Percentiles rank a stretch among this genome's conserved stretches.
phyloP scores from a whole-genome alignment of 345 rosid genomes.

The Eucalyptus camaldulensis region DNA sequence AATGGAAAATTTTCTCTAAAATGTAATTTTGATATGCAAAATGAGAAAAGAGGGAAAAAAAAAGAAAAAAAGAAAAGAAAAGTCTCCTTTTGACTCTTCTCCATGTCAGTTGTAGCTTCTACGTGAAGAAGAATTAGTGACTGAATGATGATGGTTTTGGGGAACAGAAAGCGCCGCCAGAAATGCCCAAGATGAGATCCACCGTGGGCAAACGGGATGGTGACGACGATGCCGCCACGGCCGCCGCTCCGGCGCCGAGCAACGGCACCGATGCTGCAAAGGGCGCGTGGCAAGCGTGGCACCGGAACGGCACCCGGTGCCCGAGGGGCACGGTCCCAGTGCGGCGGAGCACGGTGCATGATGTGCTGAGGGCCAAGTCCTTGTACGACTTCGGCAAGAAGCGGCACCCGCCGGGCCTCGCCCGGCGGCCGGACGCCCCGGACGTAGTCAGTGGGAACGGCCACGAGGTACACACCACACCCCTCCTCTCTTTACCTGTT shows the following conservation, averaged over 20 bases:
- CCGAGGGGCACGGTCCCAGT: slow-evolving; percentile 87
- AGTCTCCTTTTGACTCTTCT: not conserved
- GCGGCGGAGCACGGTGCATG: slow-evolving; percentile 64
- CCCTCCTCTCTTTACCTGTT: not conserved
- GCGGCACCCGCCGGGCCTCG: slow-evolving; percentile 8
- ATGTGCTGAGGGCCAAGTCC: slow-evolving; percentile 88
- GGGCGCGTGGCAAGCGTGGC: slow-evolving; percentile 85
- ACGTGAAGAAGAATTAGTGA: not conserved
- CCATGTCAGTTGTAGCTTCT: not conserved
- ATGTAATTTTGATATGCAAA: not conserved
- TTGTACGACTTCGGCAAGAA: slow-evolving; percentile 83
- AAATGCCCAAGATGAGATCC: not conserved
- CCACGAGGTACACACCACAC: slow-evolving; percentile 49
- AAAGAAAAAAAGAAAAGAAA: rapidly evolving
- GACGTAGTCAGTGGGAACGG: slow-evolving; percentile 71
- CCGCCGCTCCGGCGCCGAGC: not conserved
- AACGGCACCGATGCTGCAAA: slow-evolving; percentile 1
- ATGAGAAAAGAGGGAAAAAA: not conserved
- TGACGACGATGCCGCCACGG: not conserved
- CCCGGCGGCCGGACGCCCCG: slow-evolving; percentile 46
- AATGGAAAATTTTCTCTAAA: not conserved
- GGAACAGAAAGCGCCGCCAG: slow-evolving; percentile 47
- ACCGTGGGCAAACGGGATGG: slow-evolving; percentile 8
- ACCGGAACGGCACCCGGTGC: slow-evolving; percentile 69
- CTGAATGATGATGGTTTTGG: not conserved